Base-by-base conservation (phyloP, 176 grass and related monocot species). In the Lolium perenne region DNA sequence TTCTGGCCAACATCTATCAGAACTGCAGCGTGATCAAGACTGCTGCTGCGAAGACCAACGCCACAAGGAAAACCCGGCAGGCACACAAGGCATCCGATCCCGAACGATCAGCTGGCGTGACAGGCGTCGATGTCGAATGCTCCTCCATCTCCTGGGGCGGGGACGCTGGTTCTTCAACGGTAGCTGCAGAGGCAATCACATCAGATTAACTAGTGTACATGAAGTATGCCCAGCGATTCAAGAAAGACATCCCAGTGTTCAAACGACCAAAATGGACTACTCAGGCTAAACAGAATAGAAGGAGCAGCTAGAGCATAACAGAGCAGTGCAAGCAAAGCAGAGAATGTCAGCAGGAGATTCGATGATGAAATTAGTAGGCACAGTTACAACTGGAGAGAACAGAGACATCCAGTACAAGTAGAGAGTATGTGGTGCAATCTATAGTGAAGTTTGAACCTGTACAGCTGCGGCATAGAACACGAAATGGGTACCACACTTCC, bases 101-200 rank as follows among this genome's bases (percentile, higher is more conserved):
- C 0, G 70, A 75, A 16, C 17, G 70, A 41, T 32, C 32, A 35
- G 32, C 55, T 7, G 0, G 69, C 43, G 41, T 16, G 46, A 21
- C 25, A 1, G 25, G 11, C 9, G 18, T 41, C 67, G 48, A 50
- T 13, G 72, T 29, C 82, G 70, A 74, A 49, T 13, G 70, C 55
- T 7, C 55, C 69, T 61, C 40, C 23, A 48, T 32, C 10, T 18
- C 20, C 53, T 22, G 46, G 48, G 75, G 1, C 53, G 10, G 68
- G 13, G 70, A 18, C 40, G 12, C 57, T 74, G 70, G 57, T 61
- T 18, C 55, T 84, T 41, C 53, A 58, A 84, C 70, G 40, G 70
- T 56, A 48, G 70, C 82, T 83, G 81, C 70, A 74, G 16, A 74
- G 70, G 25, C 21, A 75, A 38, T 12, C 41, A 62, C 82, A 75